phyloP scores from a whole-genome alignment of 352 stramenopile genomes.

The Phytophthora brassicae region DNA sequence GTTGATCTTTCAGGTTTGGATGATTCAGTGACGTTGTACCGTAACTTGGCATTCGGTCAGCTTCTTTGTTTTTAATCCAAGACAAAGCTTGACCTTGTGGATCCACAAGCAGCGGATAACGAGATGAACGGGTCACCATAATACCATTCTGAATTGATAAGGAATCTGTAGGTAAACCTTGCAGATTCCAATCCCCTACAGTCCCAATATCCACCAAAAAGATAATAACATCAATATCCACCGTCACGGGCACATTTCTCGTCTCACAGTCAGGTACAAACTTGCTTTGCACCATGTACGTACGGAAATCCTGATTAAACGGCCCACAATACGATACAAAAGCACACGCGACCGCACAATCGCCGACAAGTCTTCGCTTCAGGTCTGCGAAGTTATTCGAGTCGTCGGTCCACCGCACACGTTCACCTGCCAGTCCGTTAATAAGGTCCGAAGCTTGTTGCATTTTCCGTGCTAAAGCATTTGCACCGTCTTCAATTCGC shows the following conservation, averaged over 20 bases:
- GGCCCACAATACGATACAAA: slow-evolving; percentile 98
- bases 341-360: slow-evolving; percentile 96
- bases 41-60: slow-evolving; percentile 93
- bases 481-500: slow-evolving; percentile 95
- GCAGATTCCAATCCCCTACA: slow-evolving; percentile 98
- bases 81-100: slow-evolving; percentile 97
- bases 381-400: slow-evolving; percentile 97
- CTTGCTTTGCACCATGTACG: slow-evolving; percentile 96
- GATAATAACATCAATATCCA: slow-evolving; percentile 95
- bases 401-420: slow-evolving; percentile 97
- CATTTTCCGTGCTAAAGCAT: slow-evolving; percentile 96
- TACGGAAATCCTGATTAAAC: slow-evolving; percentile 98
- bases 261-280: slow-evolving; percentile 94
- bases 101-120: slow-evolving; percentile 97
- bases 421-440: slow-evolving; percentile 95
- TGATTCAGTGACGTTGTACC: slow-evolving; percentile 95
- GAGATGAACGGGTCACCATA: slow-evolving; percentile 95
- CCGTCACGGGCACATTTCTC: slow-evolving; percentile 92
- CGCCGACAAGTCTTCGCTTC: slow-evolving; percentile 95
- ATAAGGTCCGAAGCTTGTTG: slow-evolving; percentile 97
- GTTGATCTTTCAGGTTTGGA: slow-evolving; percentile 97
- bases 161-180: slow-evolving; percentile 96
- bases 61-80: slow-evolving; percentile 97
- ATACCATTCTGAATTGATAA: slow-evolving; percentile 99
- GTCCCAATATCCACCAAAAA: slow-evolving; percentile 98